phyloP scores from a whole-genome alignment of 1,139 yeast species.

The Candida glucosophila region DNA sequence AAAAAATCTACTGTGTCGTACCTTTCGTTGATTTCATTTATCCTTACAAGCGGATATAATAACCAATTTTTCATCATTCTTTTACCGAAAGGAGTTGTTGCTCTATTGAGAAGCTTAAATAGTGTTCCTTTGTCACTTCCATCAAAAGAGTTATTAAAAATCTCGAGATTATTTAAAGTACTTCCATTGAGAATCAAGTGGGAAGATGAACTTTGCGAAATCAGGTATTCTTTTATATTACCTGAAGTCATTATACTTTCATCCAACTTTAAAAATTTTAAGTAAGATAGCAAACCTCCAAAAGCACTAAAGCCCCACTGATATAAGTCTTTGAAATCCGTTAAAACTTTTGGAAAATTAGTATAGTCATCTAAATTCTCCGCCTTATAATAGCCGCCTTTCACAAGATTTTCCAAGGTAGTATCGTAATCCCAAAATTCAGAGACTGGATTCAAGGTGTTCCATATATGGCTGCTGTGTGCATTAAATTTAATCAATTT shows the following conservation, averaged over 20 bases:
- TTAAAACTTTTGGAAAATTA: slow-evolving; percentile 55
- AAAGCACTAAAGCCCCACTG: slow-evolving; percentile 69
- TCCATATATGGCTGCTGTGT: slow-evolving; percentile 63
- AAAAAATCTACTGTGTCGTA: slow-evolving; percentile 76
- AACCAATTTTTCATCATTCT: slow-evolving; percentile 79
- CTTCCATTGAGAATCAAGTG: slow-evolving; percentile 86
- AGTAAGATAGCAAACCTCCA: slow-evolving; percentile 81
- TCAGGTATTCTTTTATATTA: slow-evolving; percentile 63
- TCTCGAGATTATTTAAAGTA: slow-evolving; percentile 80
- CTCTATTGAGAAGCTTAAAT: slow-evolving; percentile 70
- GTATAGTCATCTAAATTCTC: slow-evolving; percentile 56
- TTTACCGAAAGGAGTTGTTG: slow-evolving; percentile 90
- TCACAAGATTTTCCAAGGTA: slow-evolving; percentile 58
- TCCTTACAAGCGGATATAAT: slow-evolving; percentile 71
- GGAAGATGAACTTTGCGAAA: slow-evolving; percentile 46
- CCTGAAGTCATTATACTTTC: slow-evolving; percentile 68
- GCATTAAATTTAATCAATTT: slow-evolving; percentile 71
- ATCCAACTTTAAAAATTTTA: slow-evolving; percentile 72
- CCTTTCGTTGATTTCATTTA: slow-evolving; percentile 55
- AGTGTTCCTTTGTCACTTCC: slow-evolving; percentile 87
- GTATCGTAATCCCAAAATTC: slow-evolving; percentile 87
- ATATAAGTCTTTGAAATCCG: slow-evolving; percentile 39
- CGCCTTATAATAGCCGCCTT: slow-evolving; percentile 58
- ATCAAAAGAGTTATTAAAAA: slow-evolving; percentile 80
- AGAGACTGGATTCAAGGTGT: slow-evolving; percentile 56